phyloP scores from a whole-genome alignment of 768 basidiomycete species.

The Tulasnella sp. region DNA sequence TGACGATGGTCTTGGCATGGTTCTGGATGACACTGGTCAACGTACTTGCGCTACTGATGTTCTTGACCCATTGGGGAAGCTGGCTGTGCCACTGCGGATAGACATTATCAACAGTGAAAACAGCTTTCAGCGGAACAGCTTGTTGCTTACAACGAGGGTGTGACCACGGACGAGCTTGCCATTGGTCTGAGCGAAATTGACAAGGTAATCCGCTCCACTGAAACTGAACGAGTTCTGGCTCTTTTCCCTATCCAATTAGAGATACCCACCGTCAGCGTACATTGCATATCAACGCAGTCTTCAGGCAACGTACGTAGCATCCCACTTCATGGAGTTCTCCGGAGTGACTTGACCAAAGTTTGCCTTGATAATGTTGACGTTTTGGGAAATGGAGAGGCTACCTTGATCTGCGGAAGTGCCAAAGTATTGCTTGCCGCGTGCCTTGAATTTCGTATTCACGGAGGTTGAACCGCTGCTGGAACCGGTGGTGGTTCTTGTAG shows the following conservation, averaged over 20 bases:
- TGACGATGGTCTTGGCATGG: conserved; percentile 33
- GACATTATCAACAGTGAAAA: too few species aligned
- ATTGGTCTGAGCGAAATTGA: conserved; percentile 36
- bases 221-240: conserved; percentile 34
- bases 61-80: conserved; percentile 35
- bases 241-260: conserved; percentile 9
- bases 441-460: neutral
- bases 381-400: conserved; percentile 8
- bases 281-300: neutral
- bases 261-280: neutral
- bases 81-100: conserved; percentile 24
- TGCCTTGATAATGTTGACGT: conserved; percentile 29
- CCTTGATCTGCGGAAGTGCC: conserved; percentile 5
- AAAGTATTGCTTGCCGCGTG: conserved; percentile 14
- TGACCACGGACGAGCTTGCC: conserved; percentile 36
- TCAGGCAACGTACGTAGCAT: conserved; percentile 15
- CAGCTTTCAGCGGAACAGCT: too few species aligned
- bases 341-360: conserved; percentile 38
- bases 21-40: conserved; percentile 37
- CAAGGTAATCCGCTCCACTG: conserved; percentile 34
- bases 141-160: conserved; percentile 26
- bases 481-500: neutral
- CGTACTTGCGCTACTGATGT: conserved; percentile 32
- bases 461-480: too few species aligned
- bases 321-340: conserved; percentile 35